phyloP scores from a whole-genome alignment of 352 stramenopile genomes.

The Aphanomyces invadans region DNA sequence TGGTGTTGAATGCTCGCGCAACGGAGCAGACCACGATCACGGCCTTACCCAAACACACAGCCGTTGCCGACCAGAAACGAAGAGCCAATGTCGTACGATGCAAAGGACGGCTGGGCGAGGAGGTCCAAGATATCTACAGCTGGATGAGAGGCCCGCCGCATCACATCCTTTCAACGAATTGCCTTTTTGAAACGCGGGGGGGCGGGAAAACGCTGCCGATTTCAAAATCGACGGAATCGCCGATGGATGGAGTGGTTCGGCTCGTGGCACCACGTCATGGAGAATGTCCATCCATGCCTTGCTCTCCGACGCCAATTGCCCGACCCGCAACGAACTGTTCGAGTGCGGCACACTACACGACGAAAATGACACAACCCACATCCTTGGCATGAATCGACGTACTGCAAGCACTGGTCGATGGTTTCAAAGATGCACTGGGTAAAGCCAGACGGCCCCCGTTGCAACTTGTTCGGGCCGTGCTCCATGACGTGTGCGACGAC shows the following conservation, averaged over 20 bases:
- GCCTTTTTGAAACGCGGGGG: constrained; percentile 67
- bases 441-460: neutral
- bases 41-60: constrained; percentile 65
- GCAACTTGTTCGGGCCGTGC: neutral
- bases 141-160: too few relatives aligned
- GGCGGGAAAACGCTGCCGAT: constrained; percentile 30
- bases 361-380: neutral
- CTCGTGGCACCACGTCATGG: neutral
- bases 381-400: neutral
- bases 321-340: constrained; percentile 18
- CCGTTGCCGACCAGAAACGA: constrained; percentile 77
- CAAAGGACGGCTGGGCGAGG: constrained; percentile 79
- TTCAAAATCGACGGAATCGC: neutral
- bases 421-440: constrained; percentile 15
- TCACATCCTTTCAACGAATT: too few relatives aligned
- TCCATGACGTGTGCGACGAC: constrained; percentile 64
- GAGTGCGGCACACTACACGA: constrained; percentile 12
- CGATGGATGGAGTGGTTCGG: constrained; percentile 7
- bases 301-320: neutral
- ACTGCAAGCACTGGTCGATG: constrained; percentile 21
- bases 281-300: constrained; percentile 9
- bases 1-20: too few relatives aligned
- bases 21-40: neutral
- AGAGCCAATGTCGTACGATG: constrained; percentile 75
- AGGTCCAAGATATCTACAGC: constrained; percentile 79